Conservation (phyloP, 2,329 filamentous ascomycete species). For the Claviceps sorghi region DNA sequence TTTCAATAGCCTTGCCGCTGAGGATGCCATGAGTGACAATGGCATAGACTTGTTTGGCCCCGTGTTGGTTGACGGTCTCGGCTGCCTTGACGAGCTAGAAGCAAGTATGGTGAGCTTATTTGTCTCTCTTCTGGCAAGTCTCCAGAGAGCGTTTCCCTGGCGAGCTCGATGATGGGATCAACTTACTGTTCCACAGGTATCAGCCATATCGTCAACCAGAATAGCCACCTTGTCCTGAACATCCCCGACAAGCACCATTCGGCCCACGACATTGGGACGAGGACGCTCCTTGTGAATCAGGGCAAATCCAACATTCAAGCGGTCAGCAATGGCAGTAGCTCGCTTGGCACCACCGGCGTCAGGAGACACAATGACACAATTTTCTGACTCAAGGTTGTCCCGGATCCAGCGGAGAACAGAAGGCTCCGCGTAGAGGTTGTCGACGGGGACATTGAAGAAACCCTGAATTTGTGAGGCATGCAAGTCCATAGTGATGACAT, state of each 20-base stretch:
- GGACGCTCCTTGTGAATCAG: constrained; percentile 95
- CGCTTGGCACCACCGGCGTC: constrained; percentile 91
- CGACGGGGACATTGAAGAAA: constrained; percentile 72
- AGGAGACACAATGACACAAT: constrained; percentile 87
- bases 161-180: neutral
- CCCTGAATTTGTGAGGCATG: constrained; percentile 90
- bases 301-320: constrained; percentile 78
- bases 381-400: constrained; percentile 65
- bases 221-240: constrained; percentile 86
- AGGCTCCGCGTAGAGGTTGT: constrained; percentile 84
- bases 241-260: constrained; percentile 89
- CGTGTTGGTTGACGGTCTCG: constrained; percentile 72
- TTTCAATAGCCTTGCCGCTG: constrained; percentile 76
- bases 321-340: constrained; percentile 85
- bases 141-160: neutral
- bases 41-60: constrained; percentile 76
- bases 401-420: constrained; percentile 84
- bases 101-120: neutral
- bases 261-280: constrained; percentile 69
- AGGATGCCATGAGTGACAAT: constrained; percentile 93
- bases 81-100: constrained; percentile 59
- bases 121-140: neutral
- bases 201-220: constrained; percentile 95
- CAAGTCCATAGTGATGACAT: constrained; percentile 85
- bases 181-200: constrained; percentile 68